Conservation (phyloP, 495 filamentous ascomycete genomes). For the Emericellopsis terricola region DNA sequence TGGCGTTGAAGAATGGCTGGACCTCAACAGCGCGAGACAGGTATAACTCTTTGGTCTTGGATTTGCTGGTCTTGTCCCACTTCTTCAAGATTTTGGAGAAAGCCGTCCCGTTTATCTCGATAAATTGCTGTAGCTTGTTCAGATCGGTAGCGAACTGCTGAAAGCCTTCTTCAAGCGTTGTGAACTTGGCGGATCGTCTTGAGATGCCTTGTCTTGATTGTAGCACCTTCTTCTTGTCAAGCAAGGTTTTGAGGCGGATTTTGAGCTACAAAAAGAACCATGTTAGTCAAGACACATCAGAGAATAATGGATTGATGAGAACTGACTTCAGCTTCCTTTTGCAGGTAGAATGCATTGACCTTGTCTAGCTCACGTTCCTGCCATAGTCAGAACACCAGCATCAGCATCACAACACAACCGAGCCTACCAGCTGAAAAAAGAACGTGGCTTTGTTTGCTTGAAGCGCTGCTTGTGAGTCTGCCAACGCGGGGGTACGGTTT, state of each 20-base stretch:
- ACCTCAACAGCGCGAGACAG: slow-evolving; percentile 91
- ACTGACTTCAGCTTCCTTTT: slow-evolving; percentile 91
- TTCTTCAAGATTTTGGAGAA: slow-evolving; percentile 99
- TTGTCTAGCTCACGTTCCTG: slow-evolving; percentile 96
- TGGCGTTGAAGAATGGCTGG: slow-evolving; percentile 92
- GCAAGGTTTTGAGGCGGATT: slow-evolving; percentile 70
- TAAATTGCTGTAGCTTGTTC: slow-evolving; percentile 95
- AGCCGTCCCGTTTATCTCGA: slow-evolving; percentile 91
- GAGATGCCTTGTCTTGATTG: slow-evolving; percentile 60
- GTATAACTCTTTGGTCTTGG: slow-evolving; percentile 92
- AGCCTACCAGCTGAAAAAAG: slow-evolving; percentile 83
- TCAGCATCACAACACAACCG: slow-evolving; percentile 1
- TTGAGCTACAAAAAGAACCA: slow-evolving; percentile 45
- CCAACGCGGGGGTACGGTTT: slow-evolving; percentile 20
- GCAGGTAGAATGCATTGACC: slow-evolving; percentile 93
- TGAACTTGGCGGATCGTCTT: slow-evolving; percentile 76
- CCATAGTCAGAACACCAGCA: slow-evolving; percentile 7
- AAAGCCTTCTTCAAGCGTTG: slow-evolving; percentile 87
- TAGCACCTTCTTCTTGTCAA: slow-evolving; percentile 84
- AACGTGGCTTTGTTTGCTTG: slow-evolving; percentile 97
- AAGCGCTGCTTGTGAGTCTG: slow-evolving; percentile 73
- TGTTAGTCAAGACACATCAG: not conserved
- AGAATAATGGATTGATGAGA: not conserved
- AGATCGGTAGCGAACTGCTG: slow-evolving; percentile 91
- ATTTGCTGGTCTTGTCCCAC: slow-evolving; percentile 99